Percentiles rank a stretch among this genome's conserved stretches.
phyloP scores from a whole-genome alignment of 2,329 filamentous ascomycete species.

The Trichoderma citrinoviride region DNA sequence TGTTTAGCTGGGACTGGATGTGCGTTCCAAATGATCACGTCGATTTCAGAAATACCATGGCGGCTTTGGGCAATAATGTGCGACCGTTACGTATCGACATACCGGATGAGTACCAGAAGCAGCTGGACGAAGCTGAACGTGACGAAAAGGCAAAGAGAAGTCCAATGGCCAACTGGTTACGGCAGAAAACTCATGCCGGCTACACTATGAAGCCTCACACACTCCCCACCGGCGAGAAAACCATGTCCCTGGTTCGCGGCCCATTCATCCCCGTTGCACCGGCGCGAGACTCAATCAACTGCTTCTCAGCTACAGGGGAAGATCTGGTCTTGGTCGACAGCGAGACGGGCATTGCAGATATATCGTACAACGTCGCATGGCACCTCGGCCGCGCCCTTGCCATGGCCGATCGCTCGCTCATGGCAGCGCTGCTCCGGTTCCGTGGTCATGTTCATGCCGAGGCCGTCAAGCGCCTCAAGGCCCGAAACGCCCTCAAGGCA shows the following conservation, averaged over 20 bases:
- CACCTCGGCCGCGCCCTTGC: neutral
- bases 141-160: too few species aligned
- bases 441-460: neutral
- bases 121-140: too few species aligned
- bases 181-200: neutral
- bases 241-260: neutral
- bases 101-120: too few species aligned
- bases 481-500: neutral
- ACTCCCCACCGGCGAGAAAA: neutral
- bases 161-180: neutral
- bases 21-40: neutral
- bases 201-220: neutral
- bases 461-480: neutral
- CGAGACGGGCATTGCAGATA: neutral
- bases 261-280: neutral
- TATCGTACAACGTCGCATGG: neutral
- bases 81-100: neutral
- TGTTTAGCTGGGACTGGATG: neutral
- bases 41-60: neutral
- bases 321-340: neutral
- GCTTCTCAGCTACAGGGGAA: neutral
- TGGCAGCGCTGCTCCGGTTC: neutral
- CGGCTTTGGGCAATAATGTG: neutral
- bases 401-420: neutral
- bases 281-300: neutral